Evolutionary conservation across 495 filamentous ascomycete genomes (phyloP), one percentile per base, ranked within the genome.

Genomic region (Aspergillus taichungensis): DNA sequence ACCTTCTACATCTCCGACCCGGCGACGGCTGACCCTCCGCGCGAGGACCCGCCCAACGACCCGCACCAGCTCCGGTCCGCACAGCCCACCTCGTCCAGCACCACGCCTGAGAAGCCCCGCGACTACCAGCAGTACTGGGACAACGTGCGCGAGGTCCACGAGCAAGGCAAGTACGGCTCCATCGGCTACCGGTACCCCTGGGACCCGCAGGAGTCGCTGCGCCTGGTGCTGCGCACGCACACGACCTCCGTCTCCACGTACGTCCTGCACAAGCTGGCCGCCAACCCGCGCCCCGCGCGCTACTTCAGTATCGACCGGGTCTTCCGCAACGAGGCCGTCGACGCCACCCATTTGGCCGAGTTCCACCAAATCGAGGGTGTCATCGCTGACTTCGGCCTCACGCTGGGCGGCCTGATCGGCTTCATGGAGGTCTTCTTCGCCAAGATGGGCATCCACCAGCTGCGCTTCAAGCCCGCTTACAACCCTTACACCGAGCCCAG

Each of bases 301-400:
- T 95, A 94, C 71, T 98, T 98, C 76, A 91, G 85, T 47, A 97
- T 98, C 67, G 92, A 98, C 64, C 80, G 91, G 30, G 92, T 98
- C 47, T 98, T 98, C 80, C 77, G 88, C 53, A 90, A 92, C 63
- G 92, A 98, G 69, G 85, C 87, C 6, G 90, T 98, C 49, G 92
- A 97, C 60, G 88, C 88, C 13, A 96, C 92, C 7, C 92, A 98
- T 72, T 69, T 98, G 51, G 89, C 89, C 10, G 91, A 98, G 70
- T 98, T 98, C 79, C 92, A 97, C 69, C 92, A 98, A 62, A 83
- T 96, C 37, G 92, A 98, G 67, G 92, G 92, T 60, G 90, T 98
- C 46, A 96, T 97, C 72, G 92, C 92, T 9, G 92, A 98, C 63
- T 95, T 90, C 56, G 82, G 81, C 13, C 69, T 98, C 35, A 89